phyloP scores from a whole-genome alignment of 2,329 filamentous ascomycete species.

The Penicillium sp. region DNA sequence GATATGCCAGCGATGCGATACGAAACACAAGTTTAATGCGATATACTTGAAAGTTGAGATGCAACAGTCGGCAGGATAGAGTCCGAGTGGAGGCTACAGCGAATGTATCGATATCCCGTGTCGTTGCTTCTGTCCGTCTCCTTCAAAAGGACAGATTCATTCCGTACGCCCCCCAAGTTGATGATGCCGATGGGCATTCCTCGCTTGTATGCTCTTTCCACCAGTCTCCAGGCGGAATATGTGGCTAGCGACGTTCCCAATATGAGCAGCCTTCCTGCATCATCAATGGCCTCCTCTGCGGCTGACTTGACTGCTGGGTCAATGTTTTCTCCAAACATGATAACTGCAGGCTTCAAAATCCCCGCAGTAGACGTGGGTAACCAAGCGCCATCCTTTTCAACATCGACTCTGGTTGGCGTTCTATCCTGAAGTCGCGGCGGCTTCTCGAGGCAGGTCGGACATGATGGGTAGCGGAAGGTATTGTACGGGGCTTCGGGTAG shows the following conservation, averaged over 20 bases:
- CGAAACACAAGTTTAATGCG: conserved; percentile 9
- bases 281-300: conserved; percentile 80
- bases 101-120: conserved; percentile 36
- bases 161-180: conserved; percentile 67
- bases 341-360: conserved; percentile 87
- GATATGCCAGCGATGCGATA: background rate
- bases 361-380: conserved; percentile 68
- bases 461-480: conserved; percentile 89
- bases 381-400: conserved; percentile 84
- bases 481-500: conserved; percentile 84
- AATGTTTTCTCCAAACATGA: conserved; percentile 97
- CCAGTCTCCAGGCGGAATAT: conserved; percentile 91
- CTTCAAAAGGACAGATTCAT: conserved; percentile 50
- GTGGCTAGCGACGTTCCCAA: conserved; percentile 91
- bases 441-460: conserved; percentile 74
- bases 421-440: conserved; percentile 65
- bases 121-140: conserved; percentile 27
- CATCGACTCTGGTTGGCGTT: conserved; percentile 63
- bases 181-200: conserved; percentile 86
- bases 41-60: conserved; percentile 31
- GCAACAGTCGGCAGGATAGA: conserved; percentile 47
- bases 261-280: conserved; percentile 74
- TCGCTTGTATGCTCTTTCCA: conserved; percentile 78
- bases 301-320: conserved; percentile 68
- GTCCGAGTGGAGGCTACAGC: conserved; percentile 50